Evolutionary conservation across 768 basidiomycete genomes (phyloP).

Genomic region (Auriscalpium vulgare): DNA sequence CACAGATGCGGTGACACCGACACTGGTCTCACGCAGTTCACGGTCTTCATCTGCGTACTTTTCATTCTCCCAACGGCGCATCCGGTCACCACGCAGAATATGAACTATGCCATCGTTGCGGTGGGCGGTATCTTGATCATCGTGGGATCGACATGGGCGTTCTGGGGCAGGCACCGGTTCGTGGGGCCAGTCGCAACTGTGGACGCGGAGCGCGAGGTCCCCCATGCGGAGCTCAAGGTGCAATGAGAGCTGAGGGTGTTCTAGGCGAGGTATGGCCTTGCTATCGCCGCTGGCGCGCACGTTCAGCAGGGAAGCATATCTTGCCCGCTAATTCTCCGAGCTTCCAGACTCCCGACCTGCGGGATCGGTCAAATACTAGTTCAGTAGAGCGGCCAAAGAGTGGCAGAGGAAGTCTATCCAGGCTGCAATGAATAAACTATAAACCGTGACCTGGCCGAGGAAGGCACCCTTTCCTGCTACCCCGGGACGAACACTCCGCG

Average conservation of each 20-base stretch:
- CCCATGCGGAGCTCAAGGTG: not conserved
- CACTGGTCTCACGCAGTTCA: constrained; percentile 30
- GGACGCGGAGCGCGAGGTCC: not conserved
- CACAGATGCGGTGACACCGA: not conserved
- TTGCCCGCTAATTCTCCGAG: too few relatives aligned
- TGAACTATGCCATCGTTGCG: constrained; percentile 53
- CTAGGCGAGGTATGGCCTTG: too few relatives aligned
- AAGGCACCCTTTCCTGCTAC: too few relatives aligned
- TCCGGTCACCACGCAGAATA: constrained; percentile 41
- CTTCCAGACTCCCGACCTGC: too few relatives aligned
- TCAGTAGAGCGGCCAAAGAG: too few relatives aligned
- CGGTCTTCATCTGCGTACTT: constrained; percentile 43
- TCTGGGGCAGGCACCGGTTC: constrained; percentile 41
- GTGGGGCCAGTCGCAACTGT: constrained; percentile 36
- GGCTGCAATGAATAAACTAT: too few relatives aligned
- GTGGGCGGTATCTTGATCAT: constrained; percentile 38
- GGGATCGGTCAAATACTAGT: too few relatives aligned
- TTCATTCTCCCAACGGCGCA: constrained; percentile 49
- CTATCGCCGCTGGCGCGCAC: too few relatives aligned
- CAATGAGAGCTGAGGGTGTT: not conserved
- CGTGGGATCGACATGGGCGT: constrained; percentile 37
- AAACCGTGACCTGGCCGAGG: too few relatives aligned
- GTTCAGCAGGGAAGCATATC: too few relatives aligned
- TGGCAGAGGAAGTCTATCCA: too few relatives aligned
- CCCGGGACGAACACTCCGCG: too few relatives aligned